Base-by-base conservation (phyloP, 257 asterid species). In the Jasminum sambac region DNA sequence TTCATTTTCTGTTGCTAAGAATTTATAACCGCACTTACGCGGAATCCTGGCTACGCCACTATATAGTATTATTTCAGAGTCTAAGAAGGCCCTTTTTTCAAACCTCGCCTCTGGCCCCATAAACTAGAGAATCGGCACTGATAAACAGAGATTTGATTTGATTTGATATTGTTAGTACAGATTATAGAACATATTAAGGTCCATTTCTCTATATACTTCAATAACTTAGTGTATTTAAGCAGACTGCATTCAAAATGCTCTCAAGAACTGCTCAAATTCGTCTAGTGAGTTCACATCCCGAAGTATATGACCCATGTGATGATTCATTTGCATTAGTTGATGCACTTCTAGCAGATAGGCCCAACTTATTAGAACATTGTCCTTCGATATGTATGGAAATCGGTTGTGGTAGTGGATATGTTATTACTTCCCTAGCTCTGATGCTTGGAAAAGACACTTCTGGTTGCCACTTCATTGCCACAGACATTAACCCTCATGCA, bases 361-460 rank as follows among this genome's bases (percentile, higher is more conserved):
- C 81, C 46, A 85, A 86, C 77, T 78, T 95, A 77, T 60, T 87
- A 41, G 79, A 80, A 10, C 97, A 88, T 44, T 79, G 26, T n/a
- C 99, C 99, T 34, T 75, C 82, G 8, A 63, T 89, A 25, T 94
- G 99, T 82, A 77, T 91, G 87, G 99, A 94, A 80, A 79, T 95
- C n/a, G 98, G 98, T 64, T 89, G 89, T 23, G 99, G 99, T 24
- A 91, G 99, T 52, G 98, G 99, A 2, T 95, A 91, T 6, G 90
- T 91, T 16, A 85, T 89, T 25, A 82, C 99, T 59, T 91, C 99
- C 30, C 89, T 95, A n/a, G 88, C 95, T 48, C 88, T 94, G 70
- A 82, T 94, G 55, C 96, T 94, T 36, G 80, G 84, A 24, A 71
- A 74, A 59, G 84, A 80, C 50, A 78, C 50, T n/a, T 58, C 60